Conservation (phyloP, 1,284 basidiomycete species). For the Leccinum pachyderme region DNA sequence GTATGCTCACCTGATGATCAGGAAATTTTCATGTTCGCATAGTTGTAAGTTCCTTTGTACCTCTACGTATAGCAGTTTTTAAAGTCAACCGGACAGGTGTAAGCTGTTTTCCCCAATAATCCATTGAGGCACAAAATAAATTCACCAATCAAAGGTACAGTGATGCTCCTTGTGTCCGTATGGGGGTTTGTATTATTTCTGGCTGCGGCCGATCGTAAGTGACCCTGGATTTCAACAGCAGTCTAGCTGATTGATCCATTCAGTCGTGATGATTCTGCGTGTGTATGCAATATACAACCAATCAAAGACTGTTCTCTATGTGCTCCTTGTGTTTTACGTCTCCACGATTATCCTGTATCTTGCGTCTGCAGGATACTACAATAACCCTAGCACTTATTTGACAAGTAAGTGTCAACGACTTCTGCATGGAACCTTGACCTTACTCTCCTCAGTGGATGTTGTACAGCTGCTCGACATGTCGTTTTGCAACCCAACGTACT, state of each 20-base stretch:
- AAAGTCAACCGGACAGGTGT: constrained; percentile 18
- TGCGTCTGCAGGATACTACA: constrained; percentile 3
- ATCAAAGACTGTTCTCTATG: constrained; percentile 16
- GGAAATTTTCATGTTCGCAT: not conserved
- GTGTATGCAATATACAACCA: constrained; percentile 25
- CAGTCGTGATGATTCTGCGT: constrained; percentile 28
- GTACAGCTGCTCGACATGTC: constrained; percentile 17
- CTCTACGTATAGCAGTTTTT: not conserved
- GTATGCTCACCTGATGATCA: not conserved
- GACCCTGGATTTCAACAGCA: not conserved
- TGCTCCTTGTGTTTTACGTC: constrained; percentile 17
- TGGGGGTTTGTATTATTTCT: constrained; percentile 18
- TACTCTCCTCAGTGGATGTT: constrained; percentile 14
- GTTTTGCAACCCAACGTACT: constrained; percentile 11
- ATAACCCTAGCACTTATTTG: constrained; percentile 15
- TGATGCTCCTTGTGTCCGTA: not conserved
- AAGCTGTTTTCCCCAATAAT: not conserved
- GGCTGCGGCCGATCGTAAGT: constrained; percentile 22
- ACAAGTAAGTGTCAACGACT: constrained; percentile 7
- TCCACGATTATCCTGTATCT: constrained; percentile 9
- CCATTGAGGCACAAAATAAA: not conserved
- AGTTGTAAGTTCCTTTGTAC: constrained; percentile 14
- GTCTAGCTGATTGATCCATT: not conserved
- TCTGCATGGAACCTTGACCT: not conserved
- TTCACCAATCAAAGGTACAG: constrained; percentile 9